A percentile compares a stretch with the other conserved stretches of the same genome.
Conservation (phyloP, 208 protist genomes). For the Acanthamoeba lugdunensis region DNA sequence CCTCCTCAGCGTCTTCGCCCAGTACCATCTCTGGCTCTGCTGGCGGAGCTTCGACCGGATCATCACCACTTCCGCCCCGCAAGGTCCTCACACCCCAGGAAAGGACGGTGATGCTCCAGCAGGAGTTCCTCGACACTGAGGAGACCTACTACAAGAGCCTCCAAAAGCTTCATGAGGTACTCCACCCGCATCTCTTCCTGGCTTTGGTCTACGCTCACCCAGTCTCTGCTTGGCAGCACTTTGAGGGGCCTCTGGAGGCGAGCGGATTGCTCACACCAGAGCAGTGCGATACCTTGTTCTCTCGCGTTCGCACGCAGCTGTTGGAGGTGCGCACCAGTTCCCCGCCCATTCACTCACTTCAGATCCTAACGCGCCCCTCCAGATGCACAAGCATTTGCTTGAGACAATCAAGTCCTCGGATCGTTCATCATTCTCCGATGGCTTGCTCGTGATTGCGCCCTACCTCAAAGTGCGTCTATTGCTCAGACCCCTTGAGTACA, state of each 20-base stretch:
- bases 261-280: slow-evolving; percentile 44
- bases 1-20: background rate
- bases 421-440: background rate
- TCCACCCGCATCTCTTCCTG: background rate
- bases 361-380: background rate
- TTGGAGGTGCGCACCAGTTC: background rate
- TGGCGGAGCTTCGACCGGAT: background rate
- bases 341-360: background rate
- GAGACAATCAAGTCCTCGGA: background rate
- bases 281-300: slow-evolving; percentile 55
- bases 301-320: slow-evolving; percentile 16
- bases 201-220: background rate
- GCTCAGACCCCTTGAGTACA: background rate
- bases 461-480: slow-evolving; percentile 47
- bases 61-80: slow-evolving; percentile 8
- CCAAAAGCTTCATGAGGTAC: slow-evolving; percentile 47
- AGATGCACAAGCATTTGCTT: slow-evolving; percentile 51
- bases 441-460: slow-evolving; percentile 7
- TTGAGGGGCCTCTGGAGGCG: slow-evolving; percentile 17
- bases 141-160: slow-evolving; percentile 50
- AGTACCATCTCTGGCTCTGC: background rate
- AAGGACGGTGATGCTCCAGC: slow-evolving; percentile 54
- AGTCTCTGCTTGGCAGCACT: background rate
- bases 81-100: slow-evolving; percentile 59
- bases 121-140: slow-evolving; percentile 65